These are phyloP conservation scores for Calycina herbarum DNA, from an alignment of 2,329 filamentous ascomycete species.

Conservation along the genomic window DNA sequence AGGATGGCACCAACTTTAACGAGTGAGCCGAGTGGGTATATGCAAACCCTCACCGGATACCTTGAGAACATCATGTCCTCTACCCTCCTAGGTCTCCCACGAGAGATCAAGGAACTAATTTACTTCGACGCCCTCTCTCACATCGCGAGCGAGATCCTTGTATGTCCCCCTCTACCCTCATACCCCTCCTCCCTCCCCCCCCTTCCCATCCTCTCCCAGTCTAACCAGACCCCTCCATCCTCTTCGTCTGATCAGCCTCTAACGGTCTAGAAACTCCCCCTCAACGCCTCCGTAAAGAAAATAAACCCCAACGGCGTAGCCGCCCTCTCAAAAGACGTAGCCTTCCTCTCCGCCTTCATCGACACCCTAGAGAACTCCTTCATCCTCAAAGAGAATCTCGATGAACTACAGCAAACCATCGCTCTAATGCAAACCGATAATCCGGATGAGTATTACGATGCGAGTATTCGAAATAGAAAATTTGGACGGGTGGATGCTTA, in stretches of 20 bases:
- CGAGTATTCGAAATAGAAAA: constrained; percentile 84
- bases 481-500: constrained; percentile 90
- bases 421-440: constrained; percentile 84
- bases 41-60: constrained; percentile 91
- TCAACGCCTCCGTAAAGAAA: constrained; percentile 75
- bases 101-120: constrained; percentile 95
- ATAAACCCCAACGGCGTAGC: constrained; percentile 87
- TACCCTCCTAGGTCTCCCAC: constrained; percentile 86
- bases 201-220: constrained; percentile 15
- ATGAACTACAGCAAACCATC: constrained; percentile 91
- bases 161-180: constrained; percentile 46
- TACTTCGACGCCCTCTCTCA: constrained; percentile 96
- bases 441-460: constrained; percentile 95
- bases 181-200: constrained; percentile 15
- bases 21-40: constrained; percentile 83
- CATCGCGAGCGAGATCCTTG: constrained; percentile 81
- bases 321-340: constrained; percentile 78
- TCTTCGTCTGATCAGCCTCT: no score
- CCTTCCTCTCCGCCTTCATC: constrained; percentile 83
- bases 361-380: constrained; percentile 78
- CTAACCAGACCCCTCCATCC: constrained; percentile 19
- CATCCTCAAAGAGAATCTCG: constrained; percentile 85
- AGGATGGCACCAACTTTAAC: constrained; percentile 60
- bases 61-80: constrained; percentile 96
- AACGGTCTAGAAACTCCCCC: no score